phyloP scores from a whole-genome alignment of 306 rosid genomes.

The Luffa acutangula region DNA sequence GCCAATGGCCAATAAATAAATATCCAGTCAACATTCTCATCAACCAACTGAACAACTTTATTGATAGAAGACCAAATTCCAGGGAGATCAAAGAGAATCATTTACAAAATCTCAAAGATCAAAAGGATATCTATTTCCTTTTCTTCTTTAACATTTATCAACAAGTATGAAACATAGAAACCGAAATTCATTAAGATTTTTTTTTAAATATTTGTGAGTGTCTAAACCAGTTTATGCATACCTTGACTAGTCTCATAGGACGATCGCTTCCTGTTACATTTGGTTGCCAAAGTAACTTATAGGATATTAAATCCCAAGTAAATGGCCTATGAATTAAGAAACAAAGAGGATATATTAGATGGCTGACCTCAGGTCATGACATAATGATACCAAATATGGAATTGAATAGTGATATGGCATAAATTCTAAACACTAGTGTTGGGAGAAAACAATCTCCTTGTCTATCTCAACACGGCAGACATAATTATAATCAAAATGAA shows the following conservation, averaged over 20 bases:
- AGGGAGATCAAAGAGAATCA: background rate
- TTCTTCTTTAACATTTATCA: background rate
- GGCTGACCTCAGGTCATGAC: background rate
- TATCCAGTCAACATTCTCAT: background rate
- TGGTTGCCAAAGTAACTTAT: too few species aligned
- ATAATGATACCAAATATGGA: background rate
- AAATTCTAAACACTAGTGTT: background rate
- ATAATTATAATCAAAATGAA: slow-evolving; percentile 6
- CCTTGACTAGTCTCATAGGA: too few species aligned
- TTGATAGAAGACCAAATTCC: background rate
- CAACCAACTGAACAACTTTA: background rate
- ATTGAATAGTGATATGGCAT: background rate
- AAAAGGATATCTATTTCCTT: background rate
- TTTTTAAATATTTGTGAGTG: too few species aligned
- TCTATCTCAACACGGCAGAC: slow-evolving; percentile 1
- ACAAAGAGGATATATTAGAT: background rate
- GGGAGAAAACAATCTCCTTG: background rate
- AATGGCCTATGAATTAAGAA: too few species aligned
- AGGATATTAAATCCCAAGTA: too few species aligned
- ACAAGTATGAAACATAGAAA: background rate
- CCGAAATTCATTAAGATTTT: too few species aligned
- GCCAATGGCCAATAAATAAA: background rate
- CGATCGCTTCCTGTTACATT: too few species aligned
- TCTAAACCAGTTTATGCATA: too few species aligned
- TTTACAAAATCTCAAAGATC: background rate